Conservation (phyloP, 2,329 filamentous ascomycete species). For the Aspergillus quadricinctus region DNA sequence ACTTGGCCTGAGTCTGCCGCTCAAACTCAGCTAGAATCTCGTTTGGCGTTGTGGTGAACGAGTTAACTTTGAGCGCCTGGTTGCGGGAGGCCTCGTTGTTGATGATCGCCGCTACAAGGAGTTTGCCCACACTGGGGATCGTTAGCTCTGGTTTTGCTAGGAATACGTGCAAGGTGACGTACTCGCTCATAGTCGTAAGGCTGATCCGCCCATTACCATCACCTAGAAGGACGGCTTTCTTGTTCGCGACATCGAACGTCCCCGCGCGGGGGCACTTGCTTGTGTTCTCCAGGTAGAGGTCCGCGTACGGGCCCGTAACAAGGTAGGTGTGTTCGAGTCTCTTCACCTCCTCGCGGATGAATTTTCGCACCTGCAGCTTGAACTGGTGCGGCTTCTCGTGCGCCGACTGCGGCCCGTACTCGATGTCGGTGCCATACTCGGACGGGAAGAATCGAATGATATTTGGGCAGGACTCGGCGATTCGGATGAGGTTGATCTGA, state of each 20-base stretch:
- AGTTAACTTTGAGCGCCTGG: slow-evolving; percentile 63
- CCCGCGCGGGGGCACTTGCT: slow-evolving; percentile 44
- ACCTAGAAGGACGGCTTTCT: slow-evolving; percentile 58
- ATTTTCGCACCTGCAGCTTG: slow-evolving; percentile 64
- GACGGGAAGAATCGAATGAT: slow-evolving; percentile 64
- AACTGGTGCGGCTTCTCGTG: slow-evolving; percentile 64
- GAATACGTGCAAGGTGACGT: slow-evolving; percentile 28
- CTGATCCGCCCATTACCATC: slow-evolving; percentile 59
- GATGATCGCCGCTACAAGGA: slow-evolving; percentile 59
- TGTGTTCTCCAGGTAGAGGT: slow-evolving; percentile 54
- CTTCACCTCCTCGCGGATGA: slow-evolving; percentile 50
- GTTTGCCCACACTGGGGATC: slow-evolving; percentile 57
- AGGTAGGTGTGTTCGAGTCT: slow-evolving; percentile 61
- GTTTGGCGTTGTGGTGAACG: slow-evolving; percentile 62
- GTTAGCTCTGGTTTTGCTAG: neutral
- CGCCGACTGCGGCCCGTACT: slow-evolving; percentile 55
- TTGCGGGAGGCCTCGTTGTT: slow-evolving; percentile 53
- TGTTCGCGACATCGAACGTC: slow-evolving; percentile 55
- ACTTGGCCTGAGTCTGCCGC: slow-evolving; percentile 57
- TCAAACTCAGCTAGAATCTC: slow-evolving; percentile 64
- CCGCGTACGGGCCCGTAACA: slow-evolving; percentile 66
- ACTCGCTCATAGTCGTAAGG: slow-evolving; percentile 70
- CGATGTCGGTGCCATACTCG: slow-evolving; percentile 64
- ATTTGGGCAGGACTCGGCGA: slow-evolving; percentile 51
- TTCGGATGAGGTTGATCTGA: slow-evolving; percentile 58